Conservation (phyloP, 2,329 filamentous ascomycete species). For the Trichophaea hybrida region DNA sequence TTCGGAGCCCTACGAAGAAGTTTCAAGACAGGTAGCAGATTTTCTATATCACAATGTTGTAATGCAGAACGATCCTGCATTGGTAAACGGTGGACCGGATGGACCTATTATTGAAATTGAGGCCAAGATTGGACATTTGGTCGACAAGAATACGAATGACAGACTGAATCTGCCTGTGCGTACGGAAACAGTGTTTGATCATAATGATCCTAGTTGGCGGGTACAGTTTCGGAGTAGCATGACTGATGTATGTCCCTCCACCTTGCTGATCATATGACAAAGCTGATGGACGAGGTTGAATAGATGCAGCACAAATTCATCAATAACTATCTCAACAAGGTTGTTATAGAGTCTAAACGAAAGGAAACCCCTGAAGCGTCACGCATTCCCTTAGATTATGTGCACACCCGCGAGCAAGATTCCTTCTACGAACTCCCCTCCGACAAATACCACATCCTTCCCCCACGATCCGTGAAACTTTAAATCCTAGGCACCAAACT, state of each 20-base stretch:
- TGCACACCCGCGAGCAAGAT: conserved; percentile 70
- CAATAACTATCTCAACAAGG: conserved; percentile 70
- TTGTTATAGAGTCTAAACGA: conserved; percentile 43
- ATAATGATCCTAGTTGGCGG: conserved; percentile 38
- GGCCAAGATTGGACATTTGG: conserved; percentile 74
- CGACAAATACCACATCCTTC: conserved; percentile 45
- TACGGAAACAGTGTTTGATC: conserved; percentile 55
- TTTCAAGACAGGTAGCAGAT: conserved; percentile 63
- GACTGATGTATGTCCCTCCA: conserved; percentile 53
- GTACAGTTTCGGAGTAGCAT: conserved; percentile 74
- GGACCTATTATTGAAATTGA: conserved; percentile 78
- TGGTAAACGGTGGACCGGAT: conserved; percentile 44
- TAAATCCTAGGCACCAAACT: conserved; percentile 35
- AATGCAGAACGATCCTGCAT: conserved; percentile 46
- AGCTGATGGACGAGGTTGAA: background rate
- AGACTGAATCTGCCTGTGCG: conserved; percentile 53
- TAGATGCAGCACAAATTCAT: conserved; percentile 66
- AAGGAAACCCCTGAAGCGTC: conserved; percentile 31
- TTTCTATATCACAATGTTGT: conserved; percentile 64
- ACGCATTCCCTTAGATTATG: conserved; percentile 60
- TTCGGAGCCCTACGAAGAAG: conserved; percentile 55
- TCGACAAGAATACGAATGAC: conserved; percentile 56
- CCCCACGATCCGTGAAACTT: conserved; percentile 44
- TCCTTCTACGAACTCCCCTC: conserved; percentile 64
- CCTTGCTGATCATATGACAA: background rate